Base-by-base conservation (phyloP, 2,329 filamentous ascomycete genomes). In the Raffaelea arxii region DNA sequence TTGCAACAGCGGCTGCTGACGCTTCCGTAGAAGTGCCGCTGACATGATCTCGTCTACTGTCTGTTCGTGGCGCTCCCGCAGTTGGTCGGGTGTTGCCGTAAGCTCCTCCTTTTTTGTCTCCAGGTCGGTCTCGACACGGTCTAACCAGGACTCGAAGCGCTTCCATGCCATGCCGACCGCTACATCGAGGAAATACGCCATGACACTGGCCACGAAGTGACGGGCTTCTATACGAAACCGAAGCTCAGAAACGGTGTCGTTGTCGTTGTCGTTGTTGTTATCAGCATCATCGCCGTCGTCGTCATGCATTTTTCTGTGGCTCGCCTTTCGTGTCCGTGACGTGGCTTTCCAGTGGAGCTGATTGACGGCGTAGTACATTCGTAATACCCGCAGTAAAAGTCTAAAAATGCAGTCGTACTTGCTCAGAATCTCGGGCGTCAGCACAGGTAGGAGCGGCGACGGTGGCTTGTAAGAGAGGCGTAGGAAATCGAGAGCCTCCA, bases 401-500 rank as follows among this genome's bases (percentile, higher is more conserved):
- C 81, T 85, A 68, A 96, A 97, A 30, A 96, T 75, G 41, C 74
- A 72, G 60, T 97, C 92, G 57, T 96, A 97, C 55, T 88, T 88
- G 46, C 80, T 69, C 11, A 97, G 66, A 2, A 83, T 75, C 0
- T 71, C 62, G 0, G 79, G 71, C 0, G 87, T 89, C 37, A 98
- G 81, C 51, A 97, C 74, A 0, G 80, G 71, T 36, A 81, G 72
- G 1, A 97, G 69, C 1, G 86, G 78, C 1, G 75, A 63, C 0
- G 89, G 84, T 0, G 89, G 74, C 36, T 83, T 85, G 64, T 96
- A 97, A 40, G 89, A 84, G 7, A 98, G 68, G 2, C 87, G 80
- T 16, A 98, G 70, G 58, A 98, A 97, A 63, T 97, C 92, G n/a
- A 97, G 71, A 0, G 92, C 92, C 59, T 91, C 82, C 18, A 97